A percentile compares a stretch with the other conserved stretches of the same genome.
Evolutionary conservation across 495 filamentous ascomycete species (phyloP).

Genomic region (Neurospora sublineolata): DNA sequence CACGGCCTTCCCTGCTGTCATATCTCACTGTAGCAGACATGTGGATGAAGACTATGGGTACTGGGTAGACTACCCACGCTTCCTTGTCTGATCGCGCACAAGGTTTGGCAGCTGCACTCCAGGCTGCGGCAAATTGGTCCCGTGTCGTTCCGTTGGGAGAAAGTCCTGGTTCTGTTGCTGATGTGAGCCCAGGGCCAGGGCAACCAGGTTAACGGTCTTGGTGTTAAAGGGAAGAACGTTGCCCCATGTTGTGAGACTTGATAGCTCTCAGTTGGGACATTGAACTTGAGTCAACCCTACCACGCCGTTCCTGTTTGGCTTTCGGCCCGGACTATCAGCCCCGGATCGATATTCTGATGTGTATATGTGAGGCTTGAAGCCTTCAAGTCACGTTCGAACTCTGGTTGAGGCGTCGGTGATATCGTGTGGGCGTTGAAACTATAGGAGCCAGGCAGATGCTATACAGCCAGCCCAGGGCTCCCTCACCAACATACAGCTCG

Average conservation of each 20-base stretch:
- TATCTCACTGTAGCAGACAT: neutral
- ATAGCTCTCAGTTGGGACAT: neutral
- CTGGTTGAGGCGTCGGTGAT: neutral
- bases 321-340: neutral
- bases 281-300: neutral
- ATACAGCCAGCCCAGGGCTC: neutral
- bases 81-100: neutral
- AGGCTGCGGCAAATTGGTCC: neutral
- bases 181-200: neutral
- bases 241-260: neutral
- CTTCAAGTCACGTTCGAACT: neutral
- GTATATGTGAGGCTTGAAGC: neutral
- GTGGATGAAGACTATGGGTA: neutral
- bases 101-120: neutral
- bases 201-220: neutral
- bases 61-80: neutral
- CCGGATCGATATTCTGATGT: neutral
- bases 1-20: neutral
- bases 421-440: neutral
- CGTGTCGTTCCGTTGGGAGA: neutral
- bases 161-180: neutral
- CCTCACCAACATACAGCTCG: neutral
- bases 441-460: neutral
- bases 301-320: neutral
- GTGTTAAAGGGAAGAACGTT: neutral